A percentile compares a stretch with the other conserved stretches of the same genome.
Evolutionary conservation across 2,329 filamentous ascomycete species (phyloP).

Genomic region (Diaporthe longicolla): DNA sequence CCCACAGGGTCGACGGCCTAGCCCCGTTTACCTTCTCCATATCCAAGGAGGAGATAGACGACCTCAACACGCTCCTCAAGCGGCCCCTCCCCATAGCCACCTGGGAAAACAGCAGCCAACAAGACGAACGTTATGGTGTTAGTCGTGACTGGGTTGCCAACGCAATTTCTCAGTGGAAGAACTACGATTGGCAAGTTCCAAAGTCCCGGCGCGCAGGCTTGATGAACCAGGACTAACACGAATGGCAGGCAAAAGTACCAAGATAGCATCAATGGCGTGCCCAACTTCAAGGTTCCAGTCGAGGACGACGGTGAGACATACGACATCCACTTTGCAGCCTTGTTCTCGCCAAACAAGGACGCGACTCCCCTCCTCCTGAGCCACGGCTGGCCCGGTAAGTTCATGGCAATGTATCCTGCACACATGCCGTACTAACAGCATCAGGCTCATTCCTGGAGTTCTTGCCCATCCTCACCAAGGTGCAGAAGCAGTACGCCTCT

Average conservation of each 20-base stretch:
- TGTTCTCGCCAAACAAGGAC: constrained; percentile 65
- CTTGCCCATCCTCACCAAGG: constrained; percentile 62
- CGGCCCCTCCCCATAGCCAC: constrained; percentile 16
- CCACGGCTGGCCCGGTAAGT: constrained; percentile 67
- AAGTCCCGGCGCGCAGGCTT: neutral
- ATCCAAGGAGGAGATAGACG: constrained; percentile 20
- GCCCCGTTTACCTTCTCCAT: constrained; percentile 13
- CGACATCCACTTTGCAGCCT: constrained; percentile 66
- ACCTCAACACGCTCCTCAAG: constrained; percentile 14
- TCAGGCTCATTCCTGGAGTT: constrained; percentile 67
- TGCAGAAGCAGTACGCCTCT: constrained; percentile 63
- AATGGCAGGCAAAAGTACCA: constrained; percentile 53
- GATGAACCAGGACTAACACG: neutral
- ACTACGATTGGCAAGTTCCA: constrained; percentile 19
- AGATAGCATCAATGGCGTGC: constrained; percentile 60
- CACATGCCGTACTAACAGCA: neutral
- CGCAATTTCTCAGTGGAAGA: constrained; percentile 9
- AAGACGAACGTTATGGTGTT: neutral
- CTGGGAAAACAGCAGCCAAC: constrained; percentile 12
- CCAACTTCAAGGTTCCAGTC: constrained; percentile 61
- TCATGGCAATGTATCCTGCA: neutral
- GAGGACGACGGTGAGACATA: constrained; percentile 53
- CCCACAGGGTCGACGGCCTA: constrained; percentile 5
- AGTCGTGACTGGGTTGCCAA: neutral
- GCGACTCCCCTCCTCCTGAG: constrained; percentile 65